Percentiles rank a stretch among this genome's conserved stretches.
Conservation (phyloP, 352 stramenopile genomes). For the Pythium phragmiticola region DNA sequence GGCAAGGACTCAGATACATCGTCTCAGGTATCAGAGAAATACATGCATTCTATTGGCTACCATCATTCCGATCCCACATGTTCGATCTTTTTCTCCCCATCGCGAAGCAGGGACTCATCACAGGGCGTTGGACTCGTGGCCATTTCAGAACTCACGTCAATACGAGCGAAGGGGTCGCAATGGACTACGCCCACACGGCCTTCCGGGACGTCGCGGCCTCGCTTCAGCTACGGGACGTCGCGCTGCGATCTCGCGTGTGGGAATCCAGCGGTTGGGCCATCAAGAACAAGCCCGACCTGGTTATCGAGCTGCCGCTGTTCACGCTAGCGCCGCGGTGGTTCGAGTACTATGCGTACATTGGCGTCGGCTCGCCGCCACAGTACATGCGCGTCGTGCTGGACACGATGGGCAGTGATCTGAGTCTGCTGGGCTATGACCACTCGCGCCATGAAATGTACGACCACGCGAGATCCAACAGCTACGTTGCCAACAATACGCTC, state of each 20-base stretch:
- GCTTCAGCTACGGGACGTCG: not conserved
- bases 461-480: slow-evolving; percentile 17
- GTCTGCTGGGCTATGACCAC: slow-evolving; percentile 11
- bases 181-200: slow-evolving; percentile 12
- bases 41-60: not conserved
- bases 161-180: not conserved
- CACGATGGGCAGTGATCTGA: slow-evolving; percentile 17
- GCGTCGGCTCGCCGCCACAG: slow-evolving; percentile 19
- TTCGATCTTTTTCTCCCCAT: slow-evolving; percentile 1
- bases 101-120: not conserved
- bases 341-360: slow-evolving; percentile 24
- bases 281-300: not conserved
- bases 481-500: slow-evolving; percentile 22
- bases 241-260: slow-evolving; percentile 5
- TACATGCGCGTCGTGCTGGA: slow-evolving; percentile 22
- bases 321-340: slow-evolving; percentile 19
- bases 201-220: slow-evolving; percentile 11
- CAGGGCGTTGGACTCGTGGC: slow-evolving; percentile 10
- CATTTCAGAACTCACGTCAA: not conserved
- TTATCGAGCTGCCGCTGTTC: slow-evolving; percentile 22
- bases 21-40: not conserved
- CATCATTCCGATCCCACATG: slow-evolving; percentile 1
- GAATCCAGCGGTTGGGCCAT: not conserved
- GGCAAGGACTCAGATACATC: not conserved
- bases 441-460: slow-evolving; percentile 18